phyloP scores from a whole-genome alignment of 805 yeast genomes.

The Metschnikowia noctiluminum region DNA sequence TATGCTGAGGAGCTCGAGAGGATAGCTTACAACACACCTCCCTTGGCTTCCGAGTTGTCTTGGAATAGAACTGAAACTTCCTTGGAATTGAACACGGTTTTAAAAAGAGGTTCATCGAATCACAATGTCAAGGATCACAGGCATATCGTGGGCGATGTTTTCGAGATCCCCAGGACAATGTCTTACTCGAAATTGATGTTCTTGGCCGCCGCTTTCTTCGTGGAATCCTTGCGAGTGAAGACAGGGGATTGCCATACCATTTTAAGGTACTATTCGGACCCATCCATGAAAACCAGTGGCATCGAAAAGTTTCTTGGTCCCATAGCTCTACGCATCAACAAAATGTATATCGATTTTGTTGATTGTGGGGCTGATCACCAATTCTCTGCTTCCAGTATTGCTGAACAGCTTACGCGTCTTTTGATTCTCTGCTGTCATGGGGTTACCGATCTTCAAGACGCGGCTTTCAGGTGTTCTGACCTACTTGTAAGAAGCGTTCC shows the following conservation, averaged over 20 bases:
- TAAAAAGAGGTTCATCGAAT: constrained; percentile 85
- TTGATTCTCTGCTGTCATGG: constrained; percentile 76
- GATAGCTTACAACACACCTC: constrained; percentile 72
- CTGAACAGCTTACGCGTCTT: constrained; percentile 66
- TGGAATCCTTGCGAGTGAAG: constrained; percentile 75
- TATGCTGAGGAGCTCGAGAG: constrained; percentile 50
- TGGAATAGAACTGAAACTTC: constrained; percentile 83
- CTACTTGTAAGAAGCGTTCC: constrained; percentile 64
- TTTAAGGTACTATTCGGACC: constrained; percentile 80
- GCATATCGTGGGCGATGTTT: constrained; percentile 50
- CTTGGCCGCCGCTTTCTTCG: constrained; percentile 71
- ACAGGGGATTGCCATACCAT: constrained; percentile 80
- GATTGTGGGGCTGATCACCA: constrained; percentile 50
- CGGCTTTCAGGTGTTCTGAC: constrained; percentile 77
- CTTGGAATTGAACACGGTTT: constrained; percentile 83
- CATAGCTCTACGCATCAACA: constrained; percentile 57
- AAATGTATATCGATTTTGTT: constrained; percentile 52
- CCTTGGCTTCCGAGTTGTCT: constrained; percentile 26
- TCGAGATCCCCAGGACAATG: constrained; percentile 49
- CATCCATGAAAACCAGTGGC: constrained; percentile 66
- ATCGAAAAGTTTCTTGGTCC: constrained; percentile 66
- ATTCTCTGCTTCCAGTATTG: constrained; percentile 54
- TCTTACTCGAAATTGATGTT: constrained; percentile 83
- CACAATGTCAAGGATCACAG: constrained; percentile 75
- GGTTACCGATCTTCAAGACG: constrained; percentile 65